Percentiles rank a stretch among this genome's conserved stretches.
phyloP scores from a whole-genome alignment of 2,329 filamentous ascomycete species.

The Madurella fahalii region DNA sequence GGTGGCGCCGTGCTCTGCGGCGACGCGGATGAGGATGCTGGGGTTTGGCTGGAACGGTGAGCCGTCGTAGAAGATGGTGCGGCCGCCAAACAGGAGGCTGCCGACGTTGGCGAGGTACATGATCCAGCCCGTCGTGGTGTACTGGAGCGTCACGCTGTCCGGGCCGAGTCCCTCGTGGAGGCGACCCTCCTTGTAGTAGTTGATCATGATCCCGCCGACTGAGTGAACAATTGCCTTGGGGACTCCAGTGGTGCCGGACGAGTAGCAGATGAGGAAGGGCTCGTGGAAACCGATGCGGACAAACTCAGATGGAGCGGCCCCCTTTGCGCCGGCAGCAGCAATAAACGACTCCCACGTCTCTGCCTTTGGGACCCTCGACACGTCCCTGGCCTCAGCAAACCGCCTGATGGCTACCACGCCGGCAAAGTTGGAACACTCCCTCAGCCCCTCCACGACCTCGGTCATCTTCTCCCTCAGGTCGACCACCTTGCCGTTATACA shows the following conservation, averaged over 20 bases:
- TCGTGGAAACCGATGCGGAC: slow-evolving; percentile 65
- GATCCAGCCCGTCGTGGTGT: slow-evolving; percentile 76
- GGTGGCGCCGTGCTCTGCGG: slow-evolving; percentile 62
- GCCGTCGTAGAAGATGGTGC: slow-evolving; percentile 74
- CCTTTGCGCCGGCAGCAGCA: slow-evolving; percentile 24
- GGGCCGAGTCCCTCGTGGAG: slow-evolving; percentile 44
- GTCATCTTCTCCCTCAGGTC: slow-evolving; percentile 70
- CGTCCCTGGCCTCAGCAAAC: slow-evolving; percentile 57
- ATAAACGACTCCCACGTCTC: slow-evolving; percentile 47
- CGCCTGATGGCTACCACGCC: slow-evolving; percentile 63
- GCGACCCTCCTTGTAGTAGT: slow-evolving; percentile 53
- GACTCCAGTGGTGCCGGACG: slow-evolving; percentile 74
- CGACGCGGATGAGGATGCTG: slow-evolving; percentile 57
- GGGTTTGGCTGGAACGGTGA: slow-evolving; percentile 72
- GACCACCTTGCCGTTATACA: slow-evolving; percentile 74
- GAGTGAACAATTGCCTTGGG: slow-evolving; percentile 86
- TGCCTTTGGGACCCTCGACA: slow-evolving; percentile 48
- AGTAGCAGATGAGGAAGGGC: slow-evolving; percentile 74
- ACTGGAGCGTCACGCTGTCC: slow-evolving; percentile 47
- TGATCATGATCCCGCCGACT: slow-evolving; percentile 59
- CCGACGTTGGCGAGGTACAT: slow-evolving; percentile 70
- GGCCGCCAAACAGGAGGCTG: slow-evolving; percentile 55
- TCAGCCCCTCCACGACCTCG: slow-evolving; percentile 61
- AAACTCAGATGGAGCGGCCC: slow-evolving; percentile 41
- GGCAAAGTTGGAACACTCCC: slow-evolving; percentile 55